These are phyloP conservation scores for Erodium moschatum DNA, from an alignment of 441 rosid species.

Conservation along the genomic window DNA sequence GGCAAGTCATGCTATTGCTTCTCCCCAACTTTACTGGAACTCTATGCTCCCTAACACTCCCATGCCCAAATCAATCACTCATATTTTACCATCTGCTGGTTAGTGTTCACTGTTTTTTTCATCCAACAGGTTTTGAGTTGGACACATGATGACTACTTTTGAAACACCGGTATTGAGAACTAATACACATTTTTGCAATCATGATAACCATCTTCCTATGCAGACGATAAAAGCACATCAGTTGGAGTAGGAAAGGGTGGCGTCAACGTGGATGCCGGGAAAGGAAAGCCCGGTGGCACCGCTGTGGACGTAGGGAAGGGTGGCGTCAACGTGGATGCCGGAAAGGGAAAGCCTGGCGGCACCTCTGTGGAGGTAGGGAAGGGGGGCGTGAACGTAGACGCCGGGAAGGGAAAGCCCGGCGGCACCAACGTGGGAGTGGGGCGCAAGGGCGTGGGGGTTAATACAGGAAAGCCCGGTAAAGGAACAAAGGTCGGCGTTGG, in stretches of 20 bases:
- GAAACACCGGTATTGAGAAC: too few species aligned
- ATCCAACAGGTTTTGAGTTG: not conserved
- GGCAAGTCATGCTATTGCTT: not conserved
- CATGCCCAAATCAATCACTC: not conserved
- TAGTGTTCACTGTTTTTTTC: not conserved
- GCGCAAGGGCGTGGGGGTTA: too few species aligned
- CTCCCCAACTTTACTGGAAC: slow-evolving; percentile 3
- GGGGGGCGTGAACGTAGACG: slow-evolving; percentile 37
- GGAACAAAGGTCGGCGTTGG: not conserved
- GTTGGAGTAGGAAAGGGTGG: slow-evolving; percentile 31
- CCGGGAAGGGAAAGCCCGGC: slow-evolving; percentile 37
- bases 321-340: slow-evolving; percentile 20
- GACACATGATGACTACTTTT: too few species aligned
- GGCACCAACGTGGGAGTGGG: too few species aligned
- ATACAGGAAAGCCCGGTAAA: slow-evolving; percentile 30
- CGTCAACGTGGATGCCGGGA: slow-evolving; percentile 12
- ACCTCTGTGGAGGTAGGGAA: slow-evolving; percentile 23
- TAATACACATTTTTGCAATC: too few species aligned
- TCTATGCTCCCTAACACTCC: slow-evolving; percentile 6
- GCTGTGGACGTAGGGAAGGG: slow-evolving; percentile 28
- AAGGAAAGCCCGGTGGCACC: slow-evolving; percentile 30
- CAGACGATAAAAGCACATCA: slow-evolving; percentile 38
- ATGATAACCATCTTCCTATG: too few species aligned
- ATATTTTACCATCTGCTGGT: not conserved
- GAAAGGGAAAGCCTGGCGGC: slow-evolving; percentile 28